Conservation (phyloP, 2,329 filamentous ascomycete species). For the Colletotrichum cuscutae region DNA sequence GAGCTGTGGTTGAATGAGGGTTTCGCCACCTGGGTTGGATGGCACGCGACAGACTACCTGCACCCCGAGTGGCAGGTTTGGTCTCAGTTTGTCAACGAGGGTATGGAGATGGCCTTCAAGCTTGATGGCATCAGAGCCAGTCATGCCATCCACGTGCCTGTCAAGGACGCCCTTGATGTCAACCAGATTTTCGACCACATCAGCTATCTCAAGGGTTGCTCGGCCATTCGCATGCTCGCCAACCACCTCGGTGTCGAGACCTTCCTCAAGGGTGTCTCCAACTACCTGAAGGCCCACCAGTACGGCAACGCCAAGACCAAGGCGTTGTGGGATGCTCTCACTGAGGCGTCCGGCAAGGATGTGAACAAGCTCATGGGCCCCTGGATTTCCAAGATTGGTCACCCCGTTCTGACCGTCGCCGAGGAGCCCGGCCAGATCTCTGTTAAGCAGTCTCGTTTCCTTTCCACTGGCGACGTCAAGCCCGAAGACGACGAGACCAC, state of each 20-base stretch:
- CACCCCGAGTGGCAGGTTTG: constrained; percentile 98
- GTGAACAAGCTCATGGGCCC: constrained; percentile 89
- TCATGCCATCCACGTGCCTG: constrained; percentile 95
- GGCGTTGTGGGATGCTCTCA: constrained; percentile 90
- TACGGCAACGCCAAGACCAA: constrained; percentile 93
- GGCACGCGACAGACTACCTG: constrained; percentile 89
- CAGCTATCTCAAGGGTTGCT: constrained; percentile 96
- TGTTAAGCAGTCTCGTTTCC: constrained; percentile 87
- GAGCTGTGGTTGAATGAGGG: constrained; percentile 96
- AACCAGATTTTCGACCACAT: constrained; percentile 99
- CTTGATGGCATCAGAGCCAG: constrained; percentile 91
- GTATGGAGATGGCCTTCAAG: constrained; percentile 89
- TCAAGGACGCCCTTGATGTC: constrained; percentile 88
- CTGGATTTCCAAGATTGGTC: constrained; percentile 96
- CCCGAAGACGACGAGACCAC: constrained; percentile 89
- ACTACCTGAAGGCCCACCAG: constrained; percentile 88
- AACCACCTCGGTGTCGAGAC: constrained; percentile 87
- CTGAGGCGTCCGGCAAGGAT: constrained; percentile 87
- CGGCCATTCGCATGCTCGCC: constrained; percentile 95
- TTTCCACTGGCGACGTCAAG: constrained; percentile 91
- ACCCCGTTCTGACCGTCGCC: constrained; percentile 86
- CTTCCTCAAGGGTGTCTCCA: constrained; percentile 89
- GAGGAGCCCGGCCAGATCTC: constrained; percentile 86
- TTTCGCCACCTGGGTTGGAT: constrained; percentile 98
- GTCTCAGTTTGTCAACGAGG: constrained; percentile 97